Evolutionary conservation across 441 rosid species (phyloP), one percentile per base, ranked within the genome.

Genomic region (Populus tomentosa): DNA sequence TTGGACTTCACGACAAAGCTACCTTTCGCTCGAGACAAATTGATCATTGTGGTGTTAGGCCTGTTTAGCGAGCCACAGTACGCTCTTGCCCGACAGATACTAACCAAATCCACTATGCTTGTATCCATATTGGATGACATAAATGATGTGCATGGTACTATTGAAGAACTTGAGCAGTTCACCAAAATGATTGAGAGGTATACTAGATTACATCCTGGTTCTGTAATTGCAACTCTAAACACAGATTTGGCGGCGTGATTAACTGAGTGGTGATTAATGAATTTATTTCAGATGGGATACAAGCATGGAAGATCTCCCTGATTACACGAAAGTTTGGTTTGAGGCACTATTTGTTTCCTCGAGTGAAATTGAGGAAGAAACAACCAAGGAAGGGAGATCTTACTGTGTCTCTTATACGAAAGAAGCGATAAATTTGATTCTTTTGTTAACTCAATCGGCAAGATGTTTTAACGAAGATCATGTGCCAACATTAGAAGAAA

Each of bases 251-350:
- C 6, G 7, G 20, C 10, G 5, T 10, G 28, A 18, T 1, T 56
- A 28, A 72, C 46, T 59, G 50, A 46, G 3, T 10, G 61, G 26
- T 32, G 13, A 1, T 16, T 7, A 59, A 56, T 53, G 28, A 7
- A n/a, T 11, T 9, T 30, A 20, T 35, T 66, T 38, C 26, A 74
- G 77, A 28, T 74, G 78, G 78, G 81, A 79, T 24, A 67, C 28
- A 6, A 69, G 74, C 33, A 21, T 69, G 56, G 21, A 67, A 13
- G 3, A 30, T 1, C 72, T 79, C n/a, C 81, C 78, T 2, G 65
- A 79, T 53, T 63, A 74, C 56, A 74, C 42, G 75, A 67, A 74
- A 32, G 16, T 62, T 30, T 30, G 21, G 56, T 46, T 35, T 32
- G 8, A 67, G 65, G 11, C n/a, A n/a, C n/a, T n/a, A n/a, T n/a